Conservation (phyloP, 495 filamentous ascomycete genomes). For the Xeromyces bisporus region DNA sequence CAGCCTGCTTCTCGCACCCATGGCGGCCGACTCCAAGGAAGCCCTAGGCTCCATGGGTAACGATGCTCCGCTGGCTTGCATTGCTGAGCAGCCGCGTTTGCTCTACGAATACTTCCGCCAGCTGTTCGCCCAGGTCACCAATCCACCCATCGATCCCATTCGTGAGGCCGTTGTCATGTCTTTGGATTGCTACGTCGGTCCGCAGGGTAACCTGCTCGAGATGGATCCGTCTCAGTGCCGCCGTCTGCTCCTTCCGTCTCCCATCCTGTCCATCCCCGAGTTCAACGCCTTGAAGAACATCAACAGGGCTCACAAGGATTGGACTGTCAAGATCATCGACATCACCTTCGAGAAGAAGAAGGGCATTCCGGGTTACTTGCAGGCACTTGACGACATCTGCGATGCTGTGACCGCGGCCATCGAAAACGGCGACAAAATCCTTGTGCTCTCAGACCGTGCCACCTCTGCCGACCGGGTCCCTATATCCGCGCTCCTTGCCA, state of each 20-base stretch:
- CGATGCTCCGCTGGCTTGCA: constrained; percentile 85
- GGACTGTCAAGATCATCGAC: constrained; percentile 89
- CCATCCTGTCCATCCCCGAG: constrained; percentile 78
- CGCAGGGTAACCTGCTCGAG: constrained; percentile 91
- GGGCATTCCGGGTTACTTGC: constrained; percentile 72
- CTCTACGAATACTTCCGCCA: constrained; percentile 98
- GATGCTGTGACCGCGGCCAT: constrained; percentile 73
- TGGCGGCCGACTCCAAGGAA: constrained; percentile 98
- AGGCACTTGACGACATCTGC: constrained; percentile 81
- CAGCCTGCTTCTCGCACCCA: constrained; percentile 80
- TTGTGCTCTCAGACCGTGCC: constrained; percentile 83
- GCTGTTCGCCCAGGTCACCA: constrained; percentile 97
- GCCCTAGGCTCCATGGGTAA: constrained; percentile 99
- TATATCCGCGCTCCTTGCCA: constrained; percentile 78
- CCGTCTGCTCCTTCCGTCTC: constrained; percentile 72
- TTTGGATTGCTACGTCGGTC: constrained; percentile 90
- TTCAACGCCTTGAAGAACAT: constrained; percentile 84
- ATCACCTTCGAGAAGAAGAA: constrained; percentile 87
- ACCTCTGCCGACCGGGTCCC: constrained; percentile 71
- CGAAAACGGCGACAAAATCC: constrained; percentile 65
- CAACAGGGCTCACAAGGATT: constrained; percentile 52
- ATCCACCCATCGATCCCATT: constrained; percentile 96
- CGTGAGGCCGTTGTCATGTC: constrained; percentile 99
- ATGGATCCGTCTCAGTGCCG: constrained; percentile 86
- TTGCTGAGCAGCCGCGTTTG: constrained; percentile 75